These are phyloP conservation scores for Neurospora cerealis DNA, from an alignment of 495 filamentous ascomycete genomes.

Conservation along the genomic window DNA sequence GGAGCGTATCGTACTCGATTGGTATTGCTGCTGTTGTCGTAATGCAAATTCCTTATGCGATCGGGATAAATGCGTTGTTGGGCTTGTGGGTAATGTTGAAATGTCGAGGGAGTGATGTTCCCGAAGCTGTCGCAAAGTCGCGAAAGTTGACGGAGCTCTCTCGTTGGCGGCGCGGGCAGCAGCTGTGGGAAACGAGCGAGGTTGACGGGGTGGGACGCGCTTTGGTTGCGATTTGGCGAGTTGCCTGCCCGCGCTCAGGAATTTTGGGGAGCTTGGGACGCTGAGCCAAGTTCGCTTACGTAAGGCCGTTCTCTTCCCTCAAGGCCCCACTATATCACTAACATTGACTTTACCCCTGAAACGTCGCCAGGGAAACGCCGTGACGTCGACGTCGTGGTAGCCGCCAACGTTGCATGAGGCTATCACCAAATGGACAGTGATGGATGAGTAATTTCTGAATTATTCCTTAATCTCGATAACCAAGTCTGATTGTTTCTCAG, in stretches of 20 bases:
- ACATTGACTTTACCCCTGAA: background rate
- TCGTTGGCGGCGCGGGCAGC: background rate
- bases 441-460: background rate
- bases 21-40: background rate
- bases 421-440: background rate
- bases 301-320: background rate
- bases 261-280: conserved; percentile 1
- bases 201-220: background rate
- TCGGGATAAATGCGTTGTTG: background rate
- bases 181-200: background rate
- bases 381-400: background rate
- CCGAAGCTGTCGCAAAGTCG: background rate
- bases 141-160: background rate
- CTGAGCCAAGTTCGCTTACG: background rate
- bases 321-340: background rate
- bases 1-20: background rate
- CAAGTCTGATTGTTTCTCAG: background rate
- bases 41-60: background rate
- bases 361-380: background rate
- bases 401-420: background rate
- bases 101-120: background rate
- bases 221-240: background rate
- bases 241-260: background rate
- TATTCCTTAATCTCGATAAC: too few species aligned
- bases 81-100: background rate